Conservation (phyloP, 805 yeast species). For the Spathaspora gorwiae region DNA sequence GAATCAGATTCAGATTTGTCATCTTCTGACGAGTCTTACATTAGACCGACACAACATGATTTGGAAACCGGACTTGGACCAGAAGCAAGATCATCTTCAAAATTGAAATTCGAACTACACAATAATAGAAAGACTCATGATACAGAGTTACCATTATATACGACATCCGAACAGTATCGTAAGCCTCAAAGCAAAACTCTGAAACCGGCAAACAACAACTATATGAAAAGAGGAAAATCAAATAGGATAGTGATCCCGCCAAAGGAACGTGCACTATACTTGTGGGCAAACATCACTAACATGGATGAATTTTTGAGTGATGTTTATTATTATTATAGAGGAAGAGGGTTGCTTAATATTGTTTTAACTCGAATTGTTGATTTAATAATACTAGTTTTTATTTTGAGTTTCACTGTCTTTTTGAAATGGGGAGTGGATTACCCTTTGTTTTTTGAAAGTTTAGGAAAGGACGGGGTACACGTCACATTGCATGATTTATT, state of each 20-base stretch:
- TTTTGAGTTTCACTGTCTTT: constrained; percentile 73
- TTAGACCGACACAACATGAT: constrained; percentile 2
- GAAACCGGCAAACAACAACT: constrained; percentile 4
- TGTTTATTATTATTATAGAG: constrained; percentile 76
- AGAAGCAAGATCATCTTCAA: not conserved
- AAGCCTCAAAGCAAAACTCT: constrained; percentile 4
- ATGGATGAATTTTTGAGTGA: constrained; percentile 82
- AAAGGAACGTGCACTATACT: constrained; percentile 79
- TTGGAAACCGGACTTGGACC: not conserved
- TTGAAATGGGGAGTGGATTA: constrained; percentile 79
- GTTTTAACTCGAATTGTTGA: constrained; percentile 61
- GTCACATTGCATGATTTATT: constrained; percentile 32
- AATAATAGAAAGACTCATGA: not conserved
- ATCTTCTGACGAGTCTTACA: constrained; percentile 13
- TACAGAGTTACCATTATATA: constrained; percentile 4
- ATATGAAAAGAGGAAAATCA: constrained; percentile 6
- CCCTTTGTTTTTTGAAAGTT: constrained; percentile 23
- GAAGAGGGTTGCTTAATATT: constrained; percentile 83
- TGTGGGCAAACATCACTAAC: constrained; percentile 95
- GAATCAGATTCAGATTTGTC: constrained; percentile 33
- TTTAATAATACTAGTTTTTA: constrained; percentile 70
- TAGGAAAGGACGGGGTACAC: constrained; percentile 14
- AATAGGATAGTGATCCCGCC: constrained; percentile 32
- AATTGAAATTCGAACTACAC: constrained; percentile 5
- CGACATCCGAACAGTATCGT: constrained; percentile 8